phyloP scores from a whole-genome alignment of 2,329 filamentous ascomycete genomes.

The Colletotrichum brevisporum region DNA sequence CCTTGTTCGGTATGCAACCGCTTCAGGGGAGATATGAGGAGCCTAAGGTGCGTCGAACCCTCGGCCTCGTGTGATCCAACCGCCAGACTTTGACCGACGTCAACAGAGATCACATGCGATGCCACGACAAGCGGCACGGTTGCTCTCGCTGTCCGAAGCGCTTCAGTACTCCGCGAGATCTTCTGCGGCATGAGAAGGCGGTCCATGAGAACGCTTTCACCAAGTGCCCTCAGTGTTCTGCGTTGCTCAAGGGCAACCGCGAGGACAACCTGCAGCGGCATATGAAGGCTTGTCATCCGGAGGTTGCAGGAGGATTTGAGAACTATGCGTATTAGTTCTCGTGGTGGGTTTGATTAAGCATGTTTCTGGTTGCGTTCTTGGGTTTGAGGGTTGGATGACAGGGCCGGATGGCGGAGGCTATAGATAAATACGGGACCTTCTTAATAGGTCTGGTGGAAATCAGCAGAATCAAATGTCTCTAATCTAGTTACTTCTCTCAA shows the following conservation, averaged over 20 bases:
- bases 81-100: neutral
- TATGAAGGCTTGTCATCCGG: neutral
- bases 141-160: neutral
- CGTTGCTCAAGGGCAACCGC: neutral
- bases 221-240: neutral
- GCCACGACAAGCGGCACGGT: neutral
- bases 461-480: no score
- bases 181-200: neutral
- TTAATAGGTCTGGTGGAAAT: no score
- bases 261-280: constrained; percentile 5
- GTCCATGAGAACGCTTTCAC: neutral
- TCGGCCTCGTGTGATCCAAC: neutral
- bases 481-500: no score
- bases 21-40: neutral
- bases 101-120: constrained; percentile 11
- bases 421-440: no score
- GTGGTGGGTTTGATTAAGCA: neutral
- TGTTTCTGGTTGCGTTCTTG: neutral
- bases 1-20: neutral
- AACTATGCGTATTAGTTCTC: neutral
- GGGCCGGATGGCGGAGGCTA: no score
- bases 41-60: neutral
- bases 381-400: no score
- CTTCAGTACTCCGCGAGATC: constrained; percentile 2
- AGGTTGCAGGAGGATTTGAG: neutral